Evolutionary conservation across 2,329 filamentous ascomycete species (phyloP), one percentile per base, ranked within the genome.

Genomic region (Juglanconis oblonga): DNA sequence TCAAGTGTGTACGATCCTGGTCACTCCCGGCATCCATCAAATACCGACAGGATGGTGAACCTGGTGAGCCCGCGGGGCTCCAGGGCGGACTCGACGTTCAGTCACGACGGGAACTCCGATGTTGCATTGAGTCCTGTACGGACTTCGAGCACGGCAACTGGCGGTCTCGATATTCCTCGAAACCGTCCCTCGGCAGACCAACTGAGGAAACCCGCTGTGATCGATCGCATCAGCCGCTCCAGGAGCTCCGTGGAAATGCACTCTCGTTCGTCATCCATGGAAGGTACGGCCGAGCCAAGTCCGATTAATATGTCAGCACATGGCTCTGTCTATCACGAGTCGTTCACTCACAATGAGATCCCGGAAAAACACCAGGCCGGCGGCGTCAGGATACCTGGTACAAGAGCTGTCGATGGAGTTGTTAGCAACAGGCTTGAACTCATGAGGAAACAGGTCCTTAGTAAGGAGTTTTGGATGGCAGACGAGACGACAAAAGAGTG

Each of bases 401-500:
- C 83, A 1, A 82, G 80, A 13, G 75, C 76, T 9, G 81, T 81
- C 58, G 83, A 86, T 66, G 85, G 85, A 61, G 77, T 79, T 52
- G 84, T 87, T 60, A 87, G 79, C 67, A 81, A 84, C 8, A 81
- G 84, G 57, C 76, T 89, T 6, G 85, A 86, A 53, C 88, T 90
- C 66, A 89, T 97, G 80, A 87, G 89, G 64, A 90, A 91, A 68
- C 92, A 94, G 69, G 88, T 99, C 7, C 77, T 98, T 50, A 96
- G 91, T 72, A 95, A 93, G 69, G 93, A 98, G 67, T 98, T 97
- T 68, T 98, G 94, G 95, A 99, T 99, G 95, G 91, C 92, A 62
- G 95, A 99, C 71, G 95, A 98, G 70, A 97, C 96, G 64, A 96
- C 94, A 62, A 98, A 96, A 71, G 94, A 97, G 68, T 99, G 95